Evolutionary conservation across 352 stramenopile genomes (phyloP).

Genomic region (Phytophthora brassicae): DNA sequence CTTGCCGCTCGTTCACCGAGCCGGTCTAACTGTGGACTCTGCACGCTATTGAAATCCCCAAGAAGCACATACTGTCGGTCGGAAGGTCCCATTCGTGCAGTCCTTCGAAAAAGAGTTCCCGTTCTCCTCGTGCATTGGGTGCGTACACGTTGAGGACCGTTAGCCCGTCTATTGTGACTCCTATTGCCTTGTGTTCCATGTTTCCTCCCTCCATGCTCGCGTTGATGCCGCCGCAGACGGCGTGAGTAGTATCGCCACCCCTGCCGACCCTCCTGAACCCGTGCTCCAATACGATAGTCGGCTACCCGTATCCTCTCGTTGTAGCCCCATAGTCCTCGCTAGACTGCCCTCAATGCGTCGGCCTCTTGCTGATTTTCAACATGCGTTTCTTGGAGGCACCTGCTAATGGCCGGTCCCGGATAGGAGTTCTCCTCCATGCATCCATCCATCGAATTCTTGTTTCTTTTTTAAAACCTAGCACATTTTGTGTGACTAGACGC

Average conservation of each 20-base stretch:
- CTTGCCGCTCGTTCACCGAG: too few relatives aligned
- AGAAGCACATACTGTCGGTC: background rate
- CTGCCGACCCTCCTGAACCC: background rate
- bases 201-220: too few relatives aligned
- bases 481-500: background rate
- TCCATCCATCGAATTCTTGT: background rate
- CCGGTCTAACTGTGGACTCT: too few relatives aligned
- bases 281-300: background rate
- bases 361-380: background rate
- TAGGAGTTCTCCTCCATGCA: background rate
- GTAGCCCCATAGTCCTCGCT: too few relatives aligned
- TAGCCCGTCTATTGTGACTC: too few relatives aligned
- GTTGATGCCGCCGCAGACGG: background rate
- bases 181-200: too few relatives aligned
- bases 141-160: background rate
- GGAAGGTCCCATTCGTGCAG: background rate
- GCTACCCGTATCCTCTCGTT: too few relatives aligned
- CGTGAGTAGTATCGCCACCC: background rate
- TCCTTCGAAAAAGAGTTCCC: background rate
- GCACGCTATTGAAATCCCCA: too few relatives aligned
- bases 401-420: background rate
- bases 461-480: background rate
- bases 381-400: background rate
- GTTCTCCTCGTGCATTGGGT: background rate
- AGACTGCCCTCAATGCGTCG: too few relatives aligned